phyloP scores from a whole-genome alignment of 2,329 filamentous ascomycete species.

The Nemania serpens region DNA sequence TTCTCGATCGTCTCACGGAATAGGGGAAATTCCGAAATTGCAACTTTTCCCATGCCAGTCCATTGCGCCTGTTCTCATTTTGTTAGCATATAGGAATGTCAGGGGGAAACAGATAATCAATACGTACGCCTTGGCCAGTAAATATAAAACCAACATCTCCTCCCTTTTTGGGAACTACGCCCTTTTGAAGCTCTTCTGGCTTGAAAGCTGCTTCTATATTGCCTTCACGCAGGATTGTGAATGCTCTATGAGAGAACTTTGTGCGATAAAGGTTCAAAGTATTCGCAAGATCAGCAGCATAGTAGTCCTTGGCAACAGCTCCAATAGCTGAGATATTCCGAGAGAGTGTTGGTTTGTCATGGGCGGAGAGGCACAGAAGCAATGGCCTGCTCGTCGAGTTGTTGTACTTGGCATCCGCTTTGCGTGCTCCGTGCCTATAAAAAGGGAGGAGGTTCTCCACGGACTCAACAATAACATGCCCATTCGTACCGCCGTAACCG shows the following conservation, averaged over 20 bases:
- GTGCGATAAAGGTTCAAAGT: constrained; percentile 29
- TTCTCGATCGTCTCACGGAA: constrained; percentile 21
- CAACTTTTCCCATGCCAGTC: constrained; percentile 35
- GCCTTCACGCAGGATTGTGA: constrained; percentile 21
- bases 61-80: constrained; percentile 33
- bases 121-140: constrained; percentile 36
- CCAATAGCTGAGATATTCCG: constrained; percentile 30
- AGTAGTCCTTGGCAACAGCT: constrained; percentile 26
- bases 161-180: constrained; percentile 3
- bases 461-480: constrained; percentile 24
- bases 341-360: constrained; percentile 29
- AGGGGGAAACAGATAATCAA: neutral
- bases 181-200: constrained; percentile 1
- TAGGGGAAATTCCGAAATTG: constrained; percentile 22
- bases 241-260: constrained; percentile 17
- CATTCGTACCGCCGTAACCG: constrained; percentile 32
- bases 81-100: neutral
- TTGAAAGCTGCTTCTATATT: constrained; percentile 13
- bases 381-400: constrained; percentile 24
- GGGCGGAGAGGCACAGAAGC: constrained; percentile 31
- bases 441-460: constrained; percentile 27
- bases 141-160: constrained; percentile 30
- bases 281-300: constrained; percentile 27
- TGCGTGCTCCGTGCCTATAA: constrained; percentile 27
- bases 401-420: constrained; percentile 14